Base-by-base conservation (phyloP, 805 yeast species). In the Metschnikowia henanensis region DNA sequence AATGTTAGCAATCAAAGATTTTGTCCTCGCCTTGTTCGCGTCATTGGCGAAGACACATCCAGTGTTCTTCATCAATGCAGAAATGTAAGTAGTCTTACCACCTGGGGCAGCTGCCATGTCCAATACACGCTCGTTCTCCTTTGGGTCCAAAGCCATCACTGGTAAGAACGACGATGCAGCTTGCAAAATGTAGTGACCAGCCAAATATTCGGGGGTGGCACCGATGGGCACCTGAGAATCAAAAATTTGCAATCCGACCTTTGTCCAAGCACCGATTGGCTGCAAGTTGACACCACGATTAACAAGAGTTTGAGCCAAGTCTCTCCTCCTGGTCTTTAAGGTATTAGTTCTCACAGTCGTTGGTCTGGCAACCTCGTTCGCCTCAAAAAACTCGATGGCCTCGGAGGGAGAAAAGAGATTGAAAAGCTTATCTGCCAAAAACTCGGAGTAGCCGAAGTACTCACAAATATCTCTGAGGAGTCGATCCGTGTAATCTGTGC, bases 31-130 rank as follows among this genome's bases (percentile, higher is more conserved):
- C 65, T 92, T 94, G 73, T 90, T 94, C 45, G 96, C 84, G 71
- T 94, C 99, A 66, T 94, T 94, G 41, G 99, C 99, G 65, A 94
- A 91, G 18, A 94, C 87, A 65, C 92, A 83, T 21, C 99, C 99
- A 1, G 99, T 94, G 67, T 94, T 94, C 63, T 94, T 94, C 98
- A 94, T 94, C 70, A 92, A 68, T 1, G 99, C 97, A 29, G 96
- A 81, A 41, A 92, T 80, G 64, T 89, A 91, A 2, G 99, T 92
- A 17, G 97, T 89, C 64, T 92, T 92, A 69, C 99, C 99, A 73
- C 99, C 99, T 53, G 99, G 99, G 22, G 99, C 97, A 48, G 99
- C 95, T 37, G 99, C 98, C 99, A 94, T 94, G 71, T 94, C 99
- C 51, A 94, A 74, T 31, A 94, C 77, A 60, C 99, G 84, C 72